These are phyloP conservation scores for Vinca major DNA, from an alignment of 305 asterid genomes.

Conservation along the genomic window DNA sequence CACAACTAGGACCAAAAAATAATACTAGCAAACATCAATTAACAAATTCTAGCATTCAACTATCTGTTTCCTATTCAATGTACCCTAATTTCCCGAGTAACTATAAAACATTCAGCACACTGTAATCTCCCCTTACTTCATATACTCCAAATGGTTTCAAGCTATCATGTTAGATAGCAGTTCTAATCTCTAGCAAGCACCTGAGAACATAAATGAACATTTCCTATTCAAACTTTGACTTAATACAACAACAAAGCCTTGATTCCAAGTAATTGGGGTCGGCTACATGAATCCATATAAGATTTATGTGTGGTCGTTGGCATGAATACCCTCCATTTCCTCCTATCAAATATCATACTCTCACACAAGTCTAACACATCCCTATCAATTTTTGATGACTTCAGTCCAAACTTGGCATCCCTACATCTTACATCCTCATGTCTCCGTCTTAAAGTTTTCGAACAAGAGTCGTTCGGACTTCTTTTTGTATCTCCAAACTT, in stretches of 20 bases:
- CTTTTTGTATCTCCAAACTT: not conserved
- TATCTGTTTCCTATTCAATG: not conserved
- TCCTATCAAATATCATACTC: too few relatives aligned
- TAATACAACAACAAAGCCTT: not conserved
- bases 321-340: too few relatives aligned
- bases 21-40: not conserved
- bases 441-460: too few relatives aligned
- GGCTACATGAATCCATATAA: too few relatives aligned
- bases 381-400: too few relatives aligned
- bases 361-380: too few relatives aligned
- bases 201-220: not conserved
- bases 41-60: not conserved
- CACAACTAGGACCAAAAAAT: not conserved
- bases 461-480: too few relatives aligned
- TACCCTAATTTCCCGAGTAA: not conserved
- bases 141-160: not conserved
- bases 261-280: too few relatives aligned
- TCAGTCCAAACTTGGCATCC: too few relatives aligned
- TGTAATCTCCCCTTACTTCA: not conserved
- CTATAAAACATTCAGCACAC: not conserved
- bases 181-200: not conserved
- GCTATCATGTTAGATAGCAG: not conserved
- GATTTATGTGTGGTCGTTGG: too few relatives aligned
- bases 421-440: too few relatives aligned
- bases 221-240: slow-evolving; percentile 1